Base-by-base conservation (phyloP, 345 rosid genomes). In the Kandelia obovata region DNA sequence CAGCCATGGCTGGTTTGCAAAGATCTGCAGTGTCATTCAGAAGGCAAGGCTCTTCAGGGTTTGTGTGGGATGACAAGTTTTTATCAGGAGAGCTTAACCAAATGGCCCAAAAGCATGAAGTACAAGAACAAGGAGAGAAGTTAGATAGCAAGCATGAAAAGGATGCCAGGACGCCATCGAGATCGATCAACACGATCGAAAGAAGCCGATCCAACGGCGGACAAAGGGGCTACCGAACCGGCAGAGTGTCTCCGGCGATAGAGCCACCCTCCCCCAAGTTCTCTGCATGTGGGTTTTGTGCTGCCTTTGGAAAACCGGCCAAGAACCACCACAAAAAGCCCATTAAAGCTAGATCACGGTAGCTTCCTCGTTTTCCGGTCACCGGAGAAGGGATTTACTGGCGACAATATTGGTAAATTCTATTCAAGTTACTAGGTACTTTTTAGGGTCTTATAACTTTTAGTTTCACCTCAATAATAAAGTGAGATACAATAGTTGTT, bases 181-280 rank as follows among this genome's bases (percentile, higher is more conserved):
- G 69, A 70, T 75, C 66, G 4, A 46, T 67, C 73, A 75, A 53
- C 64, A 81, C 84, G 26, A 71, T 89, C 2, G 90, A 84, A 74
- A 87, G 97, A 75, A 92, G 88, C 83, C 88, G 93, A 83, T 91
- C 97, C 73, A 83, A 67, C 73, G 97, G 96, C 17, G 94, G 90
- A 58, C 88, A 79, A 39, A 68, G 96, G 26, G 89, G 86, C n/a
- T 82, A 83, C 72, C 83, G 96, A 23, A 81, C 95, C 10, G 98
- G 95, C 20, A 88, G 80, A 74, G 97, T 86, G 1, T 80, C 96
- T 62, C 95, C 95, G 52, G 95, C 90, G 3, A 80, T 87, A 6
- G 98, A 94, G 21, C 98, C 98, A 17, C 96, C 98, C 19, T 94
- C 98, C 39, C 98, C 98, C 2, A 87, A 85, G 80, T 66, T 94